These are phyloP conservation scores for Xylaria hypoxylon DNA, from an alignment of 2,329 filamentous ascomycete species.

Conservation along the genomic window DNA sequence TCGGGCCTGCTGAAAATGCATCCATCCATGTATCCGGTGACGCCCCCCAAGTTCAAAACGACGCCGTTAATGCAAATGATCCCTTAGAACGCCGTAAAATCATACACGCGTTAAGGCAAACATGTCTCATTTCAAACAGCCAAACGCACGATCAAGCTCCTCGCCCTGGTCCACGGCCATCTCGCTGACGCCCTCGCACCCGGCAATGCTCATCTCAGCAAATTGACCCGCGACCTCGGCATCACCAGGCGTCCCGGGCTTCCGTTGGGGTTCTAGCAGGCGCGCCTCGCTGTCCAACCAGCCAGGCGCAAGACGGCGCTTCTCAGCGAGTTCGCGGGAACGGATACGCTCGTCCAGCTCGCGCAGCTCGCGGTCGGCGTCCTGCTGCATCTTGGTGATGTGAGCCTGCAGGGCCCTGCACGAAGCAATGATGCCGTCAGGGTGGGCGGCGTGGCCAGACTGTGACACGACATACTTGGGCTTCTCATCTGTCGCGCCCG, in stretches of 20 bases:
- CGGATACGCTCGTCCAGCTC: conserved; percentile 76
- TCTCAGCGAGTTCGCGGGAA: conserved; percentile 79
- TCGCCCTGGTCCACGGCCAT: conserved; percentile 63
- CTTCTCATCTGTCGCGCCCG: conserved; percentile 58
- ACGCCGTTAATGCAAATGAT: conserved; percentile 17
- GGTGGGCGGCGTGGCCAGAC: conserved; percentile 85
- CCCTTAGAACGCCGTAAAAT: conserved; percentile 12
- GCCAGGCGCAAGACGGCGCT: conserved; percentile 80
- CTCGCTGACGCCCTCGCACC: conserved; percentile 49
- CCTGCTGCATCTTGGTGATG: conserved; percentile 74
- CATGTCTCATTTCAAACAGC: conserved; percentile 48
- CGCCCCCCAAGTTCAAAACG: neutral
- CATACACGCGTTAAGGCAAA: neutral
- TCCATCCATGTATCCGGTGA: neutral
- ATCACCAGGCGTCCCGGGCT: conserved; percentile 39
- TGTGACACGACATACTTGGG: conserved; percentile 80
- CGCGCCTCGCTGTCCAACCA: conserved; percentile 81
- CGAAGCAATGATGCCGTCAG: conserved; percentile 84
- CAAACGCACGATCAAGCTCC: conserved; percentile 70
- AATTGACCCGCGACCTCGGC: conserved; percentile 43
- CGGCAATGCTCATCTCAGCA: conserved; percentile 48
- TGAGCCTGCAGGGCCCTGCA: conserved; percentile 83
- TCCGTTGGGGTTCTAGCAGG: conserved; percentile 75
- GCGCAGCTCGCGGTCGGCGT: conserved; percentile 74
- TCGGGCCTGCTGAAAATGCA: conserved; percentile 2